Evolutionary conservation across 208 protist species (phyloP).

Genomic region (Herpetomonas tarakana): DNA sequence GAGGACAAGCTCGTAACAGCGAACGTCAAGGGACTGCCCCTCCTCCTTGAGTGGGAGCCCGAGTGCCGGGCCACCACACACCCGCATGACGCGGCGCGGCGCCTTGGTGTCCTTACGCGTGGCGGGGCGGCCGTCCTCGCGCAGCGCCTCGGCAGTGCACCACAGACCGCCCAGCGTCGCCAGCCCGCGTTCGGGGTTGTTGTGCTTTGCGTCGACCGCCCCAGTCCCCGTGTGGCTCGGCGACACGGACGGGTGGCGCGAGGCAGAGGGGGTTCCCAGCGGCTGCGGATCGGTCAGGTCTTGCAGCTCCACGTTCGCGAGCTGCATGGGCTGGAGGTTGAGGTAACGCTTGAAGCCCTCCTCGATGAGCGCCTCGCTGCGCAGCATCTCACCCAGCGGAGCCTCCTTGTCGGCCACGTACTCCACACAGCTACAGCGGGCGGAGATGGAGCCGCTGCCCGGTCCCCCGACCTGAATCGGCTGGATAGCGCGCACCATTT

Average conservation of each 20-base stretch:
- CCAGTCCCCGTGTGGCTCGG: slow-evolving; percentile 7
- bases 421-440: slow-evolving; percentile 37
- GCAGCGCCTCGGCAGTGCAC: slow-evolving; percentile 60
- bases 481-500: slow-evolving; percentile 38
- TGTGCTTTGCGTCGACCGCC: slow-evolving; percentile 5
- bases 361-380: slow-evolving; percentile 21
- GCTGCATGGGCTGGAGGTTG: slow-evolving; percentile 69
- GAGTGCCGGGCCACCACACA: slow-evolving; percentile 66
- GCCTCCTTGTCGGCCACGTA: slow-evolving; percentile 19
- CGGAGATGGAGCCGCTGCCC: slow-evolving; percentile 5
- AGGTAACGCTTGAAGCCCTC: slow-evolving; percentile 49
- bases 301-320: slow-evolving; percentile 46
- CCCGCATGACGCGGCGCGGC: slow-evolving; percentile 64
- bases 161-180: slow-evolving; percentile 67
- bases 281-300: slow-evolving; percentile 23
- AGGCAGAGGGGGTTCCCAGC: slow-evolving; percentile 16
- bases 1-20: slow-evolving; percentile 74
- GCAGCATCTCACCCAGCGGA: slow-evolving; percentile 26
- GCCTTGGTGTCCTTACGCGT: slow-evolving; percentile 25
- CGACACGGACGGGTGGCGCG: slow-evolving; percentile 10
- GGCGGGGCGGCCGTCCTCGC: slow-evolving; percentile 40
- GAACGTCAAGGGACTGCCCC: slow-evolving; percentile 35
- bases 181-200: slow-evolving; percentile 25
- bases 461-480: slow-evolving; percentile 31
- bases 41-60: slow-evolving; percentile 23